Evolutionary conservation across 495 filamentous ascomycete species (phyloP), one percentile per base, ranked within the genome.

Genomic region (Aspergillus baeticus): DNA sequence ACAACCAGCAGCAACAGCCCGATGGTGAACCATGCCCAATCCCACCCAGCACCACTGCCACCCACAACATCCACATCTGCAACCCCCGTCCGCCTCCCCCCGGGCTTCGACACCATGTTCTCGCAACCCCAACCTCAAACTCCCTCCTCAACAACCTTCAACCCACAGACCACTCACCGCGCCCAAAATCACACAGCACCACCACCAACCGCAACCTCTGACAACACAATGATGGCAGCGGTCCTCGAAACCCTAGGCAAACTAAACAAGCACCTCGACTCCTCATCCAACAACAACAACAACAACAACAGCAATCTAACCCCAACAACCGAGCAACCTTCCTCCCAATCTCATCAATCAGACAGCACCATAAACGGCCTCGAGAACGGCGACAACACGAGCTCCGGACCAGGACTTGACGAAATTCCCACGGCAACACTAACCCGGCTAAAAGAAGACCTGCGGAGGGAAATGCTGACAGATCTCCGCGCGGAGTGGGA

Each of bases 71-170:
- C 54, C 18, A 6, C 50, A 8, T 46, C 47, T 18, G 39, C 58
- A 6, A 57, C 54, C 4, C 54, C 54, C 8, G 60, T 73, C 36
- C 69, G 65, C 18, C 53, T 75, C 5, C 72, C 72, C 7, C 70
- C 72, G 6, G 72, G 72, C 1, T 75, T 72, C 45, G 72, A 74
- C 23, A 68, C 59, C 6, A 72, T 75, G 68, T 77, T 73, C 57
- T 63, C 68, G 1, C 26, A 31, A 4, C 65, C 35, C 7, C 56
- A 57, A 41, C 36, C 34, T 21, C 31, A 36, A 18, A 18, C 54
- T 34, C 50, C 42, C 22, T 23, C 49, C 8, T 44, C 58, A 36
- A 50, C 57, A 23, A 20, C 43, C 14, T 52, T 41, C 36, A 52
- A 52, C 29, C 31, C 23, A 23, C 36, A 11, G 29, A 33, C 22